These are phyloP conservation scores for Sclerotinia sclerotiorum DNA, from an alignment of 2,329 filamentous ascomycete species.

Conservation along the genomic window DNA sequence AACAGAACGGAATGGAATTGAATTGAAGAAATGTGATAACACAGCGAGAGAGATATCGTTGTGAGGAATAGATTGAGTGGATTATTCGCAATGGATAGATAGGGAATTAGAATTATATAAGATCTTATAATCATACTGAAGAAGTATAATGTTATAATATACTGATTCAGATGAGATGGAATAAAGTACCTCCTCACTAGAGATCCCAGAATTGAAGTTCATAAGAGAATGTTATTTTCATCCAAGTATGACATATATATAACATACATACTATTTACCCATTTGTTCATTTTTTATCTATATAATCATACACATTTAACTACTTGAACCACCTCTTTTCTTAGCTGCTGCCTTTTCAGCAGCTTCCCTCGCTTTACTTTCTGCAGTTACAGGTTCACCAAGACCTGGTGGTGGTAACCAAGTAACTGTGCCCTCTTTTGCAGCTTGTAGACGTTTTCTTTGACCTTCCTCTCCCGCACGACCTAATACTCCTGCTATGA, in stretches of 20 bases:
- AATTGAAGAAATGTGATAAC: too few relatives aligned
- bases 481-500: constrained; percentile 84
- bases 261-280: neutral
- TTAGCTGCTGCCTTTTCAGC: neutral
- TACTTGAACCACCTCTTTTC: neutral
- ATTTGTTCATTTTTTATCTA: constrained; percentile 7
- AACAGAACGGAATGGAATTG: too few relatives aligned
- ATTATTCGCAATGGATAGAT: too few relatives aligned
- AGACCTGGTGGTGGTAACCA: constrained; percentile 51
- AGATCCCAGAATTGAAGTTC: neutral
- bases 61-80: too few relatives aligned
- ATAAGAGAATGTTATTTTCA: too few relatives aligned
- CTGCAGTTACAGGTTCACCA: constrained; percentile 30
- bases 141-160: too few relatives aligned
- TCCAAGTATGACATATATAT: neutral
- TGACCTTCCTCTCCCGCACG: constrained; percentile 80
- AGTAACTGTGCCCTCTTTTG: constrained; percentile 60
- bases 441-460: constrained; percentile 61
- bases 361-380: constrained; percentile 17
- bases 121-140: too few relatives aligned
- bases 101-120: too few relatives aligned
- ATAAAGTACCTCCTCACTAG: neutral
- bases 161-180: too few relatives aligned
- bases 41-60: too few relatives aligned
- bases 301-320: constrained; percentile 3